phyloP scores from a whole-genome alignment of 2,329 filamentous ascomycete species.

The Nigrograna mackinnonii region DNA sequence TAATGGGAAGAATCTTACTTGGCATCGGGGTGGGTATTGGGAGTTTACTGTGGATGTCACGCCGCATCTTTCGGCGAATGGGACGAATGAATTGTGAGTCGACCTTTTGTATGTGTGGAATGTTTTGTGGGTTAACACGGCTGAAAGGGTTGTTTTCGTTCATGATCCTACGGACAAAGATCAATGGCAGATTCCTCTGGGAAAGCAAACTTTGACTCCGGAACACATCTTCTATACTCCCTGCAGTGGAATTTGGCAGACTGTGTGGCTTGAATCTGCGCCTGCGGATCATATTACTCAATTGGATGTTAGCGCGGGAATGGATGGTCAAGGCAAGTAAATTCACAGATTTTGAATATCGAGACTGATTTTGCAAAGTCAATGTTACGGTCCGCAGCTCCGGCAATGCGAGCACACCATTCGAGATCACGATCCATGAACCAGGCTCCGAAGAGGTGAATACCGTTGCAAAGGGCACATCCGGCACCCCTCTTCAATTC shows the following conservation, averaged over 20 bases:
- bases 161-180: slow-evolving; percentile 67
- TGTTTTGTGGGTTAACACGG: neutral
- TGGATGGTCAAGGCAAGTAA: slow-evolving; percentile 32
- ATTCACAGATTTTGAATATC: neutral
- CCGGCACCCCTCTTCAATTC: slow-evolving; percentile 60
- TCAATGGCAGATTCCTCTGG: slow-evolving; percentile 63
- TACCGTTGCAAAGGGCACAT: slow-evolving; percentile 47
- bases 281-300: slow-evolving; percentile 61
- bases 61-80: slow-evolving; percentile 41
- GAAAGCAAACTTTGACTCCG: slow-evolving; percentile 63
- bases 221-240: slow-evolving; percentile 72
- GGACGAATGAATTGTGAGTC: slow-evolving; percentile 59
- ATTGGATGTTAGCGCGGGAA: slow-evolving; percentile 60
- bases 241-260: slow-evolving; percentile 76
- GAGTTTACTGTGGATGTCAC: slow-evolving; percentile 65
- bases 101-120: neutral
- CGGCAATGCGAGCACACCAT: slow-evolving; percentile 32
- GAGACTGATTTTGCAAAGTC: slow-evolving; percentile 44
- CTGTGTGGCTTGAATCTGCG: slow-evolving; percentile 70
- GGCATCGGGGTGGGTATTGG: slow-evolving; percentile 65
- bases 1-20: slow-evolving; percentile 57
- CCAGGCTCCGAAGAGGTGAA: slow-evolving; percentile 42
- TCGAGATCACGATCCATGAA: slow-evolving; percentile 45
- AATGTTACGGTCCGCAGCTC: slow-evolving; percentile 59
- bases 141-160: slow-evolving; percentile 62